Evolutionary conservation across 495 filamentous ascomycete species (phyloP), one percentile per base, ranked within the genome.

Genomic region (Penicillium samsonianum): DNA sequence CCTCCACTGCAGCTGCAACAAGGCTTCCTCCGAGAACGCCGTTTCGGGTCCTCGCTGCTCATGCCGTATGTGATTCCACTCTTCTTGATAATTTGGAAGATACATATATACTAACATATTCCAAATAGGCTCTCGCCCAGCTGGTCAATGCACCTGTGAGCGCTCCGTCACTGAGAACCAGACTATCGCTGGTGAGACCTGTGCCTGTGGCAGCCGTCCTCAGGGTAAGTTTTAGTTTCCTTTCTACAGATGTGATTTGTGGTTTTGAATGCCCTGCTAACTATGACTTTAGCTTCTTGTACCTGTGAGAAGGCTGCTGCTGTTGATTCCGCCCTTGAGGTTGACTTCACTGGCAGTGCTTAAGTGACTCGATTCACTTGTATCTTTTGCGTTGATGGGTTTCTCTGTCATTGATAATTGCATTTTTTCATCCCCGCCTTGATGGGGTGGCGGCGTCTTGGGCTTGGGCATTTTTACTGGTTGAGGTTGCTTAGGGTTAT

Each of bases 1-100:
- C 42, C 83, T 96, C 54, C 80, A 90, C 68, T 98, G 93, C 81
- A 86, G 77, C 53, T 98, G 93, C 78, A 86, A 84, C 69, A 91
- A 89, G 70, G 84, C 91, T 8, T 60, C 80, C 3, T 71, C 80
- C 4, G 93, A 98, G 82, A 96, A 96, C 78, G 67, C 70, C 4
- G 57, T 87, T 26, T 70, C 75, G 4, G 90, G 90, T n/a, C 79
- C 90, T 23, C 79, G 90, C 51, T 96, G 92, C 81, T 92, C 89
- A 23, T 96, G 92, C 77, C 82, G 90, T 86, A 80, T 60, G 82
- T 81, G 58, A 55, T 37, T 28, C 25, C 31, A 72, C 67, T 58
- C 22, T 65, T 19, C 45, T 14, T 11, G 16, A n/a, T 30, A 5
- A 4, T 33, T 42, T 49, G 20, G 20, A 26, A 41, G 6, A 22